Evolutionary conservation across 495 filamentous ascomycete genomes (phyloP).

Genomic region (Acidiella bohemica): DNA sequence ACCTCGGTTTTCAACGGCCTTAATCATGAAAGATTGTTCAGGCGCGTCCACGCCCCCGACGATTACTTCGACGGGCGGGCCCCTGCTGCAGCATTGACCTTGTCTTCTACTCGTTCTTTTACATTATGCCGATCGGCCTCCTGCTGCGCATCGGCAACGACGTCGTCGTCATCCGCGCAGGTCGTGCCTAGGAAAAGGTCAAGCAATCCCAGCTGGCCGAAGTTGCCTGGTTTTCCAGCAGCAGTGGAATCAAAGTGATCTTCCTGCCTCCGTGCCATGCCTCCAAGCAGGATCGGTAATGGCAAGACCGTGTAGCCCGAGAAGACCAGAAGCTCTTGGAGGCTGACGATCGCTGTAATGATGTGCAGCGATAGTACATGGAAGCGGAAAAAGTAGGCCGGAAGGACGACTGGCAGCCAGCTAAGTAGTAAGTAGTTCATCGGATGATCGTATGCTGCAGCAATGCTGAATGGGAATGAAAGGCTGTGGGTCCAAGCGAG

Average conservation of each 20-base stretch:
- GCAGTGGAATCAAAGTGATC: slow-evolving; percentile 34
- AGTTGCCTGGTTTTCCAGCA: slow-evolving; percentile 53
- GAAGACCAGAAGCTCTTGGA: slow-evolving; percentile 65
- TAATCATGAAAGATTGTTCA: no score
- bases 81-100: no score
- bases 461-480: slow-evolving; percentile 48
- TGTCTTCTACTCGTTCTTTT: no score
- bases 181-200: slow-evolving; percentile 67
- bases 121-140: slow-evolving; percentile 51
- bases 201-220: slow-evolving; percentile 59
- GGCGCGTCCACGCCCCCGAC: no score
- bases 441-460: slow-evolving; percentile 70
- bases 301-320: slow-evolving; percentile 67
- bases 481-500: slow-evolving; percentile 51
- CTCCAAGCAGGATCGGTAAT: slow-evolving; percentile 55
- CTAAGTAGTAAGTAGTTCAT: slow-evolving; percentile 52
- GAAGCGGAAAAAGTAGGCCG: slow-evolving; percentile 49
- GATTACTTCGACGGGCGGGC: no score
- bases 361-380: slow-evolving; percentile 72
- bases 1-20: no score
- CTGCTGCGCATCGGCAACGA: slow-evolving; percentile 41
- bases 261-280: slow-evolving; percentile 59
- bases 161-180: slow-evolving; percentile 35
- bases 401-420: slow-evolving; percentile 61
- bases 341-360: slow-evolving; percentile 49